phyloP scores from a whole-genome alignment of 164 flowering plant genomes.

The Taxillus chinensis region DNA sequence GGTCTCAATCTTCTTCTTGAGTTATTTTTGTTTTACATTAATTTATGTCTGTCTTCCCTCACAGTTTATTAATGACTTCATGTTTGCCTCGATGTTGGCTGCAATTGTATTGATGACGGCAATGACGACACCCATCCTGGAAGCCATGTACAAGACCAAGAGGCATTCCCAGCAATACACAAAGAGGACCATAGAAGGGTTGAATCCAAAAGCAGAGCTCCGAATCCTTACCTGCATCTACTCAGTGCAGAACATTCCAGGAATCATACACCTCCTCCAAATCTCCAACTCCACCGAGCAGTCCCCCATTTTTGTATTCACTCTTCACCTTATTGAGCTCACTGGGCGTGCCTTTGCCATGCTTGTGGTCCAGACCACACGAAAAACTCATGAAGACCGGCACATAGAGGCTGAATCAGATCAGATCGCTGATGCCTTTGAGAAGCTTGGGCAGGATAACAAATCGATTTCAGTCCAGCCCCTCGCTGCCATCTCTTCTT shows the following conservation, averaged over 20 bases:
- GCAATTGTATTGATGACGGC: background rate
- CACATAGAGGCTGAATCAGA: background rate
- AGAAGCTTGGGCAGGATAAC: constrained; percentile 1
- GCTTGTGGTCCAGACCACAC: constrained; percentile 2
- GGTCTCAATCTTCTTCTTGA: too few relatives aligned
- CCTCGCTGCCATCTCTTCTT: constrained; percentile 26
- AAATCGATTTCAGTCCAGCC: constrained; percentile 8
- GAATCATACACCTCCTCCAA: background rate
- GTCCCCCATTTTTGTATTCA: background rate
- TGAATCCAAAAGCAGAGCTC: background rate
- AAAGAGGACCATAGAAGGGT: background rate
- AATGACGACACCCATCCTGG: background rate
- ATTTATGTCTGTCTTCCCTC: background rate
- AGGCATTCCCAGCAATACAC: background rate
- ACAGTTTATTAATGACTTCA: background rate
- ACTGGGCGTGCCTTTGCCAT: constrained; percentile 2
- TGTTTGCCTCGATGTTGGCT: background rate
- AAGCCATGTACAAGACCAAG: background rate
- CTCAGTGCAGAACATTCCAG: background rate
- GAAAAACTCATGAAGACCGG: background rate
- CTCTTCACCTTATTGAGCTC: constrained; percentile 3
- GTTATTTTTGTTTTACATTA: too few relatives aligned
- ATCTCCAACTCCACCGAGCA: background rate
- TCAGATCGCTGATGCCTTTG: background rate
- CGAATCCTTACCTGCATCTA: background rate